These are phyloP conservation scores for Trypanosoma congolense DNA, from an alignment of 208 protist genomes.

Conservation along the genomic window DNA sequence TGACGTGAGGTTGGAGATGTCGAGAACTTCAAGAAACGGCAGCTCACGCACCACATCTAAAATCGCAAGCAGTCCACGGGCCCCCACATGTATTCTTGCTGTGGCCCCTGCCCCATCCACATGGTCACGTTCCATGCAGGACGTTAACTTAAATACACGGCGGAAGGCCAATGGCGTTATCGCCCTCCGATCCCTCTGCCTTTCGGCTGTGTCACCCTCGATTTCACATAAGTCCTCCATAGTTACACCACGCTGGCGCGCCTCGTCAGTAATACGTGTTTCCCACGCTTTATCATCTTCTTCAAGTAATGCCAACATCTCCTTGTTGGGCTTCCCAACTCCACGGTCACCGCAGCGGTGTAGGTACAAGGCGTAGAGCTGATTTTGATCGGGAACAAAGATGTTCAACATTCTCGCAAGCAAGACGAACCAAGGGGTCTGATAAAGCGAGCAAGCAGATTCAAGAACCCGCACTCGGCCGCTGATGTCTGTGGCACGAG, in stretches of 20 bases:
- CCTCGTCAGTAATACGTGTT: conserved; percentile 27
- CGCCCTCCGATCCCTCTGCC: conserved; percentile 11
- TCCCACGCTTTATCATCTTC: conserved; percentile 43
- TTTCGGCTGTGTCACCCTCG: conserved; percentile 23
- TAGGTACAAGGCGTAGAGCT: conserved; percentile 67
- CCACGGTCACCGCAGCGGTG: conserved; percentile 46
- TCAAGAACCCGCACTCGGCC: too few relatives aligned
- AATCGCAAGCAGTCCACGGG: conserved; percentile 55
- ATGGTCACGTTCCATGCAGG: background rate
- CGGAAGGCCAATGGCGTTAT: conserved; percentile 28
- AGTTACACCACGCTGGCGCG: conserved; percentile 25
- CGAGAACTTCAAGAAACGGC: conserved; percentile 47
- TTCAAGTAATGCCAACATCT: conserved; percentile 41
- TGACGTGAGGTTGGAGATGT: conserved; percentile 58
- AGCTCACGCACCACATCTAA: conserved; percentile 53
- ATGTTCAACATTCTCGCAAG: background rate
- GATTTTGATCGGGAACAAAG: conserved; percentile 42
- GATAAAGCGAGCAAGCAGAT: too few relatives aligned
- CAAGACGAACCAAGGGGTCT: background rate
- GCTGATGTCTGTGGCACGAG: too few relatives aligned
- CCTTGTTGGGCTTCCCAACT: conserved; percentile 45
- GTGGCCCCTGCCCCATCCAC: background rate
- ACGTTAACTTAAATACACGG: conserved; percentile 22
- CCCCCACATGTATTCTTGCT: conserved; percentile 50
- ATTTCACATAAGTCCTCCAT: conserved; percentile 29